Conservation (phyloP, 1,139 yeast species). For the Martiniozyma asiatica region DNA sequence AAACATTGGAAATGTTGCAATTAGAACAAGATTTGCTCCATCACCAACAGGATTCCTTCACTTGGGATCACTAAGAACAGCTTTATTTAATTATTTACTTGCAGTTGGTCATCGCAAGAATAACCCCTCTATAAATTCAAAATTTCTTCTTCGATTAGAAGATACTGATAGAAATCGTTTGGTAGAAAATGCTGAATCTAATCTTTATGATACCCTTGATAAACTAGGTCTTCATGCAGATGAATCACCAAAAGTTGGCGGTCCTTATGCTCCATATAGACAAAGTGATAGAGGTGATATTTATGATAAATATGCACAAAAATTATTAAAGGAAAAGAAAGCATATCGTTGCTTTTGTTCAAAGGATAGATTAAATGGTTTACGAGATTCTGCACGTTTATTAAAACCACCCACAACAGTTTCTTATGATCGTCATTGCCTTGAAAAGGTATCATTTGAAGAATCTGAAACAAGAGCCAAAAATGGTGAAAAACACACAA, state of each 20-base stretch:
- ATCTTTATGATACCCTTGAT: slow-evolving; percentile 58
- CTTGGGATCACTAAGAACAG: slow-evolving; percentile 86
- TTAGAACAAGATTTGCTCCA: slow-evolving; percentile 89
- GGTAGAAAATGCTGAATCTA: slow-evolving; percentile 71
- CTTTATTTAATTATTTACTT: slow-evolving; percentile 72
- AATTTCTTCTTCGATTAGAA: slow-evolving; percentile 71
- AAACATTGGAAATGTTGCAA: slow-evolving; percentile 19
- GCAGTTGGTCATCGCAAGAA: slow-evolving; percentile 28
- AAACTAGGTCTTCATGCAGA: slow-evolving; percentile 75
- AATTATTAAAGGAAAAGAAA: slow-evolving; percentile 46
- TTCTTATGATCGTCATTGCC: slow-evolving; percentile 79
- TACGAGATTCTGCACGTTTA: slow-evolving; percentile 62
- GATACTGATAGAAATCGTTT: slow-evolving; percentile 82
- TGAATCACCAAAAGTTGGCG: slow-evolving; percentile 70
- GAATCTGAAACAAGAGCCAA: slow-evolving; percentile 28
- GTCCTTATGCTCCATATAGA: slow-evolving; percentile 62
- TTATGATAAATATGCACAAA: slow-evolving; percentile 45
- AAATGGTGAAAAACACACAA: slow-evolving; percentile 28
- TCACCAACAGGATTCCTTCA: slow-evolving; percentile 94
- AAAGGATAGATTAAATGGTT: slow-evolving; percentile 56
- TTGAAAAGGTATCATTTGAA: slow-evolving; percentile 26
- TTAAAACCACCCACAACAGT: slow-evolving; percentile 85
- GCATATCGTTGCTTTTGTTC: slow-evolving; percentile 87
- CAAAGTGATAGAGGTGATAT: slow-evolving; percentile 71
- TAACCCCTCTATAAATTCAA: slow-evolving; percentile 56